Evolutionary conservation across 2,329 filamentous ascomycete genomes (phyloP), one percentile per base, ranked within the genome.

Genomic region (Drechslera avenae): DNA sequence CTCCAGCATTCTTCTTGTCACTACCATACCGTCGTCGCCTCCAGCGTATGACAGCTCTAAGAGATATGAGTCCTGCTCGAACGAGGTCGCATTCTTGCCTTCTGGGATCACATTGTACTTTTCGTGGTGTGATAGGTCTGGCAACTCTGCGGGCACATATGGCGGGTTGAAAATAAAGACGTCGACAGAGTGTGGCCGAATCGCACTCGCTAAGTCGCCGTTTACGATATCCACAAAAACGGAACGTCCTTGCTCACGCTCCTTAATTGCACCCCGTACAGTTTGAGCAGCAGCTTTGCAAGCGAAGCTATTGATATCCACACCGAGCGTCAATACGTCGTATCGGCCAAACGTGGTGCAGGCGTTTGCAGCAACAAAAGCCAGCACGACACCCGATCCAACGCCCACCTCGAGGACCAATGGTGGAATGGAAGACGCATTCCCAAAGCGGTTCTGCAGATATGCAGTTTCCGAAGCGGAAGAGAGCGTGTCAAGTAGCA

Each of bases 111-210:
- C 44, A 36, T 74, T 73, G 57, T 68, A 73, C 14, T 45, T 50
- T 14, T 61, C 53, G 48, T 75, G 73, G 39, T 64, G 62, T 4
- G 81, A 75, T 30, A 82, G 73, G 18, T 75, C 71, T 1, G 93
- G 92, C 52, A 95, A 76, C 19, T 87, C 82, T 2, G 92, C 95
- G 2, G 94, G 94, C 12, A 99, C 94, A 71, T 99, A 99, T 0
- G 94, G 94, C 45, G 94, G 94, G 70, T 99, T 99, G 81, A 97
- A 99, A 21, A 99, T 82, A 56, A 99, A 81, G 9, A 99, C 82
- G 69, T 99, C 94, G 4, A 96, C 82, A 32, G 76, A 74, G 2
- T 80, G 78, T 0, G 76, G 68, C 6, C 82, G 80, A 33, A 95
- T 75, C 0, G 86, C 77, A 2, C 81, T 73, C 4, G 82, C 80